Evolutionary conservation across 23 red algal genomes (phyloP).

Genomic region (Pyropia yezoensis): DNA sequence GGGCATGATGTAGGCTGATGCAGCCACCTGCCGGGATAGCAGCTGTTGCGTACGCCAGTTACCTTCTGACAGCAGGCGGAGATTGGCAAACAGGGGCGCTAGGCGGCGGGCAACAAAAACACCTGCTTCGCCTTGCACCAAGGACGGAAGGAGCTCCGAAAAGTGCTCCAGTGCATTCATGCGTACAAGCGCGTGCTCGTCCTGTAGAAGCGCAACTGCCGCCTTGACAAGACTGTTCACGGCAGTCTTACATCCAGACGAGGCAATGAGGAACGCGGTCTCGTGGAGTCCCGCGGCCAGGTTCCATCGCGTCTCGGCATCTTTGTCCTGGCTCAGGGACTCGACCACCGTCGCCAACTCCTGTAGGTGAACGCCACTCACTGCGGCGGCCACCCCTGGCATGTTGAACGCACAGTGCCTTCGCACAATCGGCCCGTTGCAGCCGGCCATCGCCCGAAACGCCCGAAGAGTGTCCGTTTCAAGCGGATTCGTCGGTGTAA

Average conservation of each 20-base stretch:
- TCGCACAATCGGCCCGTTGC: conserved; percentile 54
- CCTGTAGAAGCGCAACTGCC: conserved; percentile 9
- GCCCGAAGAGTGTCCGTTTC: conserved; percentile 1
- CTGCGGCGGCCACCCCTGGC: conserved; percentile 4
- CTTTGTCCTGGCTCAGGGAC: conserved; percentile 13
- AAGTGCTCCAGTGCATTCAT: conserved; percentile 44
- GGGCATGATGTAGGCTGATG: conserved; percentile 1
- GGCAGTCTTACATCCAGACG: no score
- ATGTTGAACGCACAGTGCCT: conserved; percentile 53
- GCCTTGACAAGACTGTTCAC: conserved; percentile 10
- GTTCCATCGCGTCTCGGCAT: conserved; percentile 37
- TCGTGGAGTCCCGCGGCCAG: conserved; percentile 34
- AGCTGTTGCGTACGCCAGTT: conserved; percentile 41
- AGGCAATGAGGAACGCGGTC: background rate
- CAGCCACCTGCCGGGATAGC: conserved; percentile 16
- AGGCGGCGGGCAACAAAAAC: background rate
- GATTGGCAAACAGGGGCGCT: conserved; percentile 11
- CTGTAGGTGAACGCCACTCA: background rate
- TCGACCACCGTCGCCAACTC: conserved; percentile 6
- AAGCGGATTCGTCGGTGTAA: background rate
- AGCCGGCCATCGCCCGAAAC: conserved; percentile 7
- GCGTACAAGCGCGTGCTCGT: conserved; percentile 33
- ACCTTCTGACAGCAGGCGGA: conserved; percentile 4
- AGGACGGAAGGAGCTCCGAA: background rate
- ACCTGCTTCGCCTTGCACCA: background rate